Evolutionary conservation across 1,284 basidiomycete genomes (phyloP), one percentile per base, ranked within the genome.

Genomic region (Fistulinella cinereoalba): DNA sequence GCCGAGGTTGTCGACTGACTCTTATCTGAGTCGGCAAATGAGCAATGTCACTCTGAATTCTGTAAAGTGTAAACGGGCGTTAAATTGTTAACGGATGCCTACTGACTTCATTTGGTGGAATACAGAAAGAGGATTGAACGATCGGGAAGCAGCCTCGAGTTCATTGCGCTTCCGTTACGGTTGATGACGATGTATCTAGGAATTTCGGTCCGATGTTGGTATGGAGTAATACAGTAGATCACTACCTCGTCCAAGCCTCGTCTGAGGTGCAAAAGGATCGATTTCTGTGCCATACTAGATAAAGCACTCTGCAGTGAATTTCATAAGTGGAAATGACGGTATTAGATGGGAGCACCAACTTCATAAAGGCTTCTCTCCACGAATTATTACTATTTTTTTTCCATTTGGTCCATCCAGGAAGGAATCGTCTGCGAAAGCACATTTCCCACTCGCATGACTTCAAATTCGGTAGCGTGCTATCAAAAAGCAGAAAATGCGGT

Each of bases 191-290:
- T 74, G 54, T 86, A 88, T 60, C 85, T 88, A 49, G 47, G 37
- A 28, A 43, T 12, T 16, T 43, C 8, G 3, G 21, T 27, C n/a
- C 28, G n/a, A 45, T 37, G 31, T 24, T 37, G 41, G 21, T 12
- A 36, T 7, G 25, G 16, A 8, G n/a, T 16, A 8, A 10, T 25
- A 41, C 8, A 12, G 37, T 16, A 50, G 46, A 37, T 11, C 56
- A 72, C 53, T 60, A 88, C 83, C 81, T 87, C 37, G 86, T 89
- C 87, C 88, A 90, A 19, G 85, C 71, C 66, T 90, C 88, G 54
- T 88, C 85, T 6, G 77, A 65, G n/a, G 85, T 88, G 58, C 88
- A 90, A 19, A 75, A 72, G 3, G 80, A 79, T 27, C 70, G 71
- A 57, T 72, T 76, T 41, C 86, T 77, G 61, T 88, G 86, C 75